Evolutionary conservation across 1,139 yeast genomes (phyloP), one percentile per base, ranked within the genome.

Genomic region (Kluyveromyces marxianus): DNA sequence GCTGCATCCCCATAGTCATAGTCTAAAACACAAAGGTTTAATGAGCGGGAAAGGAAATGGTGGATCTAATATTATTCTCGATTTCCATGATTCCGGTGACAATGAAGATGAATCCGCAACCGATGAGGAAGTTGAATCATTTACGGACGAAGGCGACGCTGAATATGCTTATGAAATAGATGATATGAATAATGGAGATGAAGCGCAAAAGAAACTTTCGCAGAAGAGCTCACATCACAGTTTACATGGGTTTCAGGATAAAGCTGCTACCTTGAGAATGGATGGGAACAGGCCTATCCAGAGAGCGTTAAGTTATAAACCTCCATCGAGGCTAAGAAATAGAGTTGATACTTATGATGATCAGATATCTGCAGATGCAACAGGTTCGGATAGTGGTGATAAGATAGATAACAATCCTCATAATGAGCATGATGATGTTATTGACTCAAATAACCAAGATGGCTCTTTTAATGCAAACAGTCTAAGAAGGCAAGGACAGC

Each of bases 151-250:
- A 31, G 66, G 58, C 4, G 64, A 56, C 4, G 69, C 62, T 3
- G 66, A 14, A 14, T 14, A 14, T 14, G 21, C 21, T 14, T 14
- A 63, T 8, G 72, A 65, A 37, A 69, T 63, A 33, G 70, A 67
- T 26, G 72, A 66, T 4, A 66, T 61, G 21, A 63, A 66, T 24
- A 65, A 67, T 44, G 72, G 69, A 35, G 39, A 33, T 2, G 4
- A 10, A 28, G 21, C n/a, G 14, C 7, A 27, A 14, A 34, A 33
- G 7, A 14, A 24, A 21, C 3, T 10, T 6, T 3, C 24, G 6
- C 37, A 40, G 25, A 27, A 26, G 26, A 7, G 27, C 26, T 24
- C 37, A 7, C 4, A 4, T 35, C 41, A 21, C 14, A 24, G 26
- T 14, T 4, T 21, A 41, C 39, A 21, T 35, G 45, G 25, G 21